Conservation (phyloP, 371 early-diverging fungal genomes). For the Apophysomyces trapeziformis region DNA sequence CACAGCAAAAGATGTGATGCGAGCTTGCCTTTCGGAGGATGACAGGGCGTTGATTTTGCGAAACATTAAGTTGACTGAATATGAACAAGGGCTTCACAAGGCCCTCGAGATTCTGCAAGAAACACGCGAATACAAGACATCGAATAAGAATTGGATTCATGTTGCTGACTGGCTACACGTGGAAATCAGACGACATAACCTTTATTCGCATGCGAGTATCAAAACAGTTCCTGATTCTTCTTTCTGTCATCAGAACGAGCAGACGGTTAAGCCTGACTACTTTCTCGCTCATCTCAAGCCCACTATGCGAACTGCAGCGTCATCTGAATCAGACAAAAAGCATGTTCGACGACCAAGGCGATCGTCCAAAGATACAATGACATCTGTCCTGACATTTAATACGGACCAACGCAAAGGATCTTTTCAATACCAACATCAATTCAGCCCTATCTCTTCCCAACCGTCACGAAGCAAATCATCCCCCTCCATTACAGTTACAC, state of each 20-base stretch:
- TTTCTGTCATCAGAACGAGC: conserved; percentile 6
- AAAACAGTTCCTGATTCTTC: conserved; percentile 2
- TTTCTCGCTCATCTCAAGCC: conserved; percentile 24
- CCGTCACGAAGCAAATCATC: conserved; percentile 10
- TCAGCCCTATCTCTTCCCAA: conserved; percentile 7
- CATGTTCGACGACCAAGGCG: not conserved
- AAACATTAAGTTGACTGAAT: conserved; percentile 28
- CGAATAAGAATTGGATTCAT: conserved; percentile 40
- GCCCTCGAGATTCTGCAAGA: conserved; percentile 32
- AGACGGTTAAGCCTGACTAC: conserved; percentile 17
- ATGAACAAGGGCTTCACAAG: conserved; percentile 34
- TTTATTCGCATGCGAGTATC: conserved; percentile 11
- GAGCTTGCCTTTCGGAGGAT: conserved; percentile 30
- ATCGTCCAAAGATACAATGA: conserved; percentile 20
- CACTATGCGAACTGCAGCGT: not conserved
- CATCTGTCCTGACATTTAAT: conserved; percentile 25
- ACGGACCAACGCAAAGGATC: conserved; percentile 2
- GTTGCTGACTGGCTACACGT: conserved; percentile 48
- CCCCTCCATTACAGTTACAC: conserved; percentile 7
- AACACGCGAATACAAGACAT: conserved; percentile 35
- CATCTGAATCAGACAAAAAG: not conserved
- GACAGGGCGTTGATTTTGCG: conserved; percentile 30
- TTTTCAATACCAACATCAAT: conserved; percentile 16
- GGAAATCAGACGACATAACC: conserved; percentile 45
- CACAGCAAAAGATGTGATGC: conserved; percentile 41